Evolutionary conservation across 2,329 filamentous ascomycete species (phyloP), one percentile per base, ranked within the genome.

Genomic region (Cladophialophora exuberans): DNA sequence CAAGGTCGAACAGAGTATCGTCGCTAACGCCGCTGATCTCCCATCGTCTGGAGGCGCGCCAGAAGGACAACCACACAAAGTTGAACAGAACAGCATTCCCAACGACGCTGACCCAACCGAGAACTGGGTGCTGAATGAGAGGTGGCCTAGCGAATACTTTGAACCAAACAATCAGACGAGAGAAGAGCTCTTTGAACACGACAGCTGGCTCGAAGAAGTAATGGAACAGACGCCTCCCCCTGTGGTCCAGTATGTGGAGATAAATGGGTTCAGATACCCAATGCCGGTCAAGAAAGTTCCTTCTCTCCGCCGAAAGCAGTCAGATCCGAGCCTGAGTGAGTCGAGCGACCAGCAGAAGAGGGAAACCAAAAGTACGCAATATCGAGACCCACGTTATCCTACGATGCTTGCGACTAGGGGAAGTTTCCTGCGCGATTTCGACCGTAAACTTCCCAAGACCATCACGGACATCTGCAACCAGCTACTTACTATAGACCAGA

Each of bases 261-360:
- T 5, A 9, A 26, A 46, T 17, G 42, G 42, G 4, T 38, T 46
- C 22, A 1, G 35, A 41, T 50, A 50, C 25, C 47, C 47, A 30
- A 4, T 13, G 22, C 47, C 47, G 26, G n/a, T 41, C 18, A 6
- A 38, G 30, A 50, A 30, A 26, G 26, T 18, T 28, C 33, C 52
- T n/a, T 55, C 36, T 15, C 52, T 49, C 22, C 52, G 36, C 26
- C 52, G 52, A 35, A 55, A 55, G 51, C 52, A 48, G 46, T 65
- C 62, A 15, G 56, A 62, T 54, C 49, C 46, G 10, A 54, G 46
- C 45, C 48, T 43, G 23, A 42, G 10, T 3, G 57, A 25, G 20
- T 46, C 61, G 1, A 67, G 63, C 49, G 63, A 64, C 41, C 48
- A 50, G 53, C 62, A 54, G 50, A 45, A 48, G 26, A 57, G 55